These are phyloP conservation scores for Hypoxylon sp. DNA, from an alignment of 2,329 filamentous ascomycete genomes.

Conservation along the genomic window DNA sequence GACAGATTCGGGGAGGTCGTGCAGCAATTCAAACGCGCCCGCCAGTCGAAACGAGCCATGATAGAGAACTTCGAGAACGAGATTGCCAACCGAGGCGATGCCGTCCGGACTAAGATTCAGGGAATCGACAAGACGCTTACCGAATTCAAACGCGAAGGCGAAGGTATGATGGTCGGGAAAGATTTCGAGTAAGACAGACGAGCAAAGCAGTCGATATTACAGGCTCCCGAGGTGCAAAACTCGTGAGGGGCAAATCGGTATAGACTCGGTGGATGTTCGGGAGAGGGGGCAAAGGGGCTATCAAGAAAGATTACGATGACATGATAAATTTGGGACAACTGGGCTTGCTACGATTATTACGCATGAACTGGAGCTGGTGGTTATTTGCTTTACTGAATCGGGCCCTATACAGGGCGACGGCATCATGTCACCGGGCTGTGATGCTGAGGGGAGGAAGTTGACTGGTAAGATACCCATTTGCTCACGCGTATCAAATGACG, in stretches of 20 bases:
- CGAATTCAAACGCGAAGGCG: constrained; percentile 64
- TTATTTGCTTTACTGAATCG: constrained; percentile 8
- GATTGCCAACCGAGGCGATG: constrained; percentile 62
- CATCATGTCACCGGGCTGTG: constrained; percentile 9
- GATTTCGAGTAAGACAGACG: constrained; percentile 42
- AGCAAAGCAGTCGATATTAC: constrained; percentile 7
- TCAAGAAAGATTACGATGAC: neutral
- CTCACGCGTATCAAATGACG: constrained; percentile 52
- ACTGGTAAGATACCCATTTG: constrained; percentile 34
- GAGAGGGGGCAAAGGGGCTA: too few species aligned
- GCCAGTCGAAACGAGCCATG: constrained; percentile 58
- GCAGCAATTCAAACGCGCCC: constrained; percentile 55
- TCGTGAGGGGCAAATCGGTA: constrained; percentile 8
- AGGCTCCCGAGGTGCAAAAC: neutral
- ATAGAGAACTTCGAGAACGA: constrained; percentile 63
- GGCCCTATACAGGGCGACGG: neutral
- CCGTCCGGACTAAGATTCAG: constrained; percentile 60
- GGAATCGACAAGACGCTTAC: constrained; percentile 63
- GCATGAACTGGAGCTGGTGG: constrained; percentile 10
- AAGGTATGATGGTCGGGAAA: constrained; percentile 58
- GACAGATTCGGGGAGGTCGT: constrained; percentile 61
- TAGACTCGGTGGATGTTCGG: too few species aligned
- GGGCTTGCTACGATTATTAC: constrained; percentile 16
- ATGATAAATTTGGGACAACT: neutral
- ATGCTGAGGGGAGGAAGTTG: constrained; percentile 17